Base-by-base conservation (phyloP, 176 grass and related monocot genomes). In the Puya raimondii region DNA sequence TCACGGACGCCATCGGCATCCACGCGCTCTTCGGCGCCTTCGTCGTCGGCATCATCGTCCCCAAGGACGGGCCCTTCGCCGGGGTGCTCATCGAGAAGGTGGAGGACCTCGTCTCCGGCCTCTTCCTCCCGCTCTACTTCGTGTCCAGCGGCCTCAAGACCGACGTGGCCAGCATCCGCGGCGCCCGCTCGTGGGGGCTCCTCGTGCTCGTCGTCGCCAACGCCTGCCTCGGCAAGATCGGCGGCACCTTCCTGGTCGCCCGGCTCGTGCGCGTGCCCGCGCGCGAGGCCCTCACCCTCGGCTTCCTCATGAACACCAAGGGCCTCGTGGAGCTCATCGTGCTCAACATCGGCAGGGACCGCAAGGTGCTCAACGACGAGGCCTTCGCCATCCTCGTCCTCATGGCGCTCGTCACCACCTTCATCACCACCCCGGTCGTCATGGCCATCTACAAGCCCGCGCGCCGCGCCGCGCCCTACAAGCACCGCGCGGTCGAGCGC, bases 251-350 rank as follows among this genome's bases (percentile, higher is more conserved):
- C 49, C 1, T 68, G 49, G 64, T 76, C 17, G 74, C 85, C 0
- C 16, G 82, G 27, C 1, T 79, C 25, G 76, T 83, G 50, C 74
- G 78, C 74, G 75, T 92, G 3, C 89, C 89, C 0, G 10, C 72
- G 50, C 64, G 82, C 1, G 89, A 92, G 74, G 82, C 89, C 2
- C 49, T 88, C 53, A 80, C 89, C 1, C 50, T 92, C 0, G 89
- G 89, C 0, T 88, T 92, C 67, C 64, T 92, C 14, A 92, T 92
- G 89, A 92, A 92, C 76, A 92, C 85, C 64, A 92, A 92, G 76
- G 89, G 89, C 10, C 80, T 92, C 21, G 85, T 92, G 1, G 89
- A 92, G 85, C 89, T 92, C 56, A 82, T 92, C 70, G 89, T 92
- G 4, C 79, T 92, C 63, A 92, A 92, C 85, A 92, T 92, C 48